phyloP scores from a whole-genome alignment of 2,329 filamentous ascomycete genomes.

The Colletotrichum eleusines region DNA sequence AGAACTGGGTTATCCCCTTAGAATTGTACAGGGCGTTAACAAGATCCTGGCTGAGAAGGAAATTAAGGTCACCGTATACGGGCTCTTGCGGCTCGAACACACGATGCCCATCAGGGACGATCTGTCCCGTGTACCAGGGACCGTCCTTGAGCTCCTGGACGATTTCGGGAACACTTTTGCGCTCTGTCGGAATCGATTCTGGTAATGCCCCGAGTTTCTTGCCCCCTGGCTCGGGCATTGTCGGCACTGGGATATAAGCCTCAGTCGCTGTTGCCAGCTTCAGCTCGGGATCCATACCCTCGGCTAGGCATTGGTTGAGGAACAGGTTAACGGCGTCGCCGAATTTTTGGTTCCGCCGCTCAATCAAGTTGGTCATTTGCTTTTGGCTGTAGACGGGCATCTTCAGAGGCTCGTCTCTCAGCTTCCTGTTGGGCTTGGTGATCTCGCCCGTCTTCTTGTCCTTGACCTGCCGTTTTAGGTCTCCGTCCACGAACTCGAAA shows the following conservation, averaged over 20 bases:
- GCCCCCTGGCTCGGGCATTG: conserved; percentile 53
- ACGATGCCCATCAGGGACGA: conserved; percentile 92
- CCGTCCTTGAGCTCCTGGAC: conserved; percentile 83
- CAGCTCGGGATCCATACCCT: conserved; percentile 75
- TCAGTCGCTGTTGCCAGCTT: conserved; percentile 70
- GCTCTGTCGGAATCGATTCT: conserved; percentile 80
- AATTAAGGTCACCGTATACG: conserved; percentile 85
- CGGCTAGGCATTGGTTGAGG: conserved; percentile 77
- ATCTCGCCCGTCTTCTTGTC: conserved; percentile 80
- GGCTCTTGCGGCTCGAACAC: conserved; percentile 89
- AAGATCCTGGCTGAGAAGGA: conserved; percentile 87
- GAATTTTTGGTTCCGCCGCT: conserved; percentile 90
- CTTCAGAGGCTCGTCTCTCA: conserved; percentile 83
- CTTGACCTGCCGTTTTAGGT: conserved; percentile 83
- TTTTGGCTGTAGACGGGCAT: conserved; percentile 95
- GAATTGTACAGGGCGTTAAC: conserved; percentile 98
- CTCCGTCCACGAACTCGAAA: conserved; percentile 93
- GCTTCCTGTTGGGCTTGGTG: conserved; percentile 73
- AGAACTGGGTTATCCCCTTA: conserved; percentile 86
- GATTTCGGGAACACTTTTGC: conserved; percentile 86
- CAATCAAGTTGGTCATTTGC: conserved; percentile 89
- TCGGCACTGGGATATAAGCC: conserved; percentile 72
- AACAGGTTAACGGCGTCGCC: conserved; percentile 80
- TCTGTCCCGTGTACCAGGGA: conserved; percentile 91
- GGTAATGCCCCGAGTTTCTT: conserved; percentile 66